Evolutionary conservation across 495 filamentous ascomycete genomes (phyloP), one percentile per base, ranked within the genome.

Genomic region (Opeltia flavorubescens): DNA sequence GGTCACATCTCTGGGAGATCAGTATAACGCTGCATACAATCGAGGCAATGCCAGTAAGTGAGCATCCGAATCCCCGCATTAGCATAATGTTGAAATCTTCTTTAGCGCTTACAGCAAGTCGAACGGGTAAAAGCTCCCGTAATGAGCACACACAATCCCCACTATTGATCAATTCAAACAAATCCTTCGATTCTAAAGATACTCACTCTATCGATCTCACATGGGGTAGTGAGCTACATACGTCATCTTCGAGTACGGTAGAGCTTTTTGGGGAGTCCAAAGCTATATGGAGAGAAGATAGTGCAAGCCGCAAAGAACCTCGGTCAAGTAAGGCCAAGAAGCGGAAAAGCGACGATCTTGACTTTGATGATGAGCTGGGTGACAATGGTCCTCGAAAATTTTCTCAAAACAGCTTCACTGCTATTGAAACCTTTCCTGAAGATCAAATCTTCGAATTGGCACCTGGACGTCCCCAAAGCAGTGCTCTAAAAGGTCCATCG

Each of bases 161-260:
- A 35, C n/a, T 49, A 48, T n/a, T 43, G 44, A 35, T 53, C 29
- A 35, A 38, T 46, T 41, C 53, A 41, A 36, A 60, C 48, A 31
- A 51, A 51, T 47, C 53, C 42, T 25, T 34, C 44, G 2, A 39
- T 29, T 26, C 59, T 29, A 51, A 56, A 33, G 60, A 59, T 48
- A 66, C 82, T 27, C 80, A 83, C 41, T 65, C 79, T 0, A 71
- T 91, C 46, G 86, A 91, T 55, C 60, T 93, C 31, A 91, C 84
- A 1, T 76, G 70, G 12, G 78, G 75, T 31, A 34, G 55, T 8
- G 65, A 75, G 63, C 55, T 50, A 47, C 54, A 60, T 18, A 50
- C 61, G 30, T 39, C 64, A 15, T 66, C 66, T 15, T 66, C 67
- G 17, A 63, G 60, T 40, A 66, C 66, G 5, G 45, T 68, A 47